Evolutionary conservation across 2,329 filamentous ascomycete species (phyloP).

Genomic region (Cercospora sesami): DNA sequence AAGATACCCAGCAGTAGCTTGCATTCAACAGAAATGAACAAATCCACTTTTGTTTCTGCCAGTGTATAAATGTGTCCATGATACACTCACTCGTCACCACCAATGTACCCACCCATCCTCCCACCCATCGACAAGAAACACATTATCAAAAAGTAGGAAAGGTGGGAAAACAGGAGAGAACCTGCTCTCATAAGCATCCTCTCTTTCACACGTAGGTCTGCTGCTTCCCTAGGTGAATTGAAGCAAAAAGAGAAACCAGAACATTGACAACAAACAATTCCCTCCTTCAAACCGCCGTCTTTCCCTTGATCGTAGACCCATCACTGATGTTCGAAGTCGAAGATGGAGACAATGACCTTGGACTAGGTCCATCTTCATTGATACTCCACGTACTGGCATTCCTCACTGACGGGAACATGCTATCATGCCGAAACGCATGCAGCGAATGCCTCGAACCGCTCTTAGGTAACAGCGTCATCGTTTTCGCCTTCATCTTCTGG

Average conservation of each 20-base stretch:
- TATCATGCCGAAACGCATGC: background rate
- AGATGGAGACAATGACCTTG: background rate
- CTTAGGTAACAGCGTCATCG: conserved; percentile 8
- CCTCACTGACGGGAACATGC: background rate
- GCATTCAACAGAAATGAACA: background rate
- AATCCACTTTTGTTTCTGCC: background rate
- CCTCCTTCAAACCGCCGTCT: background rate
- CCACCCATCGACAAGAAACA: background rate
- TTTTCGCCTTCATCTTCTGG: conserved; percentile 4
- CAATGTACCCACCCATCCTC: background rate
- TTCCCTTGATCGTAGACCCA: background rate
- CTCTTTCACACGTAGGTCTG: background rate
- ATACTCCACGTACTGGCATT: background rate
- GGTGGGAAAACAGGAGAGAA: background rate
- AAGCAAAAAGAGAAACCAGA: background rate
- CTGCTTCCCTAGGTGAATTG: conserved; percentile 1
- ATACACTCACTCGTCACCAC: background rate
- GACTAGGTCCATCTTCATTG: background rate
- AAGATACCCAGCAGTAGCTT: background rate
- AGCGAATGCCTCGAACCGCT: conserved; percentile 5
- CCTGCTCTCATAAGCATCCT: background rate
- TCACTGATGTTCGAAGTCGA: background rate
- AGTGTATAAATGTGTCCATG: background rate
- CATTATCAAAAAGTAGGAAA: background rate
- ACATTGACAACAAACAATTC: background rate